Base-by-base conservation (phyloP, 495 filamentous ascomycete genomes). In the Glutinoglossum americanum region DNA sequence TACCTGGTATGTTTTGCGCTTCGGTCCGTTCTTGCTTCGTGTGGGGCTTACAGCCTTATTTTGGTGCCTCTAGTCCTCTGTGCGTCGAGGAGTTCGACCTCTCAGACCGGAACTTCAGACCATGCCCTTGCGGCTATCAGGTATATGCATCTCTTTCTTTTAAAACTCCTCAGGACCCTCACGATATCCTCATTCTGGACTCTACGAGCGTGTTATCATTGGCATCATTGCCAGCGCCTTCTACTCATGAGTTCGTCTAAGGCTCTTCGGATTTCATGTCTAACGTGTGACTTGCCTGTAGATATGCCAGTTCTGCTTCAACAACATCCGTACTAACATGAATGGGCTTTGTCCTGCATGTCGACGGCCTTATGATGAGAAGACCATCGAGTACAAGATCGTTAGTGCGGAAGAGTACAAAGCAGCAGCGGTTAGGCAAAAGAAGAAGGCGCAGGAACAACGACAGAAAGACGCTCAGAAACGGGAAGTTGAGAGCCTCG, bases 221-320 rank as follows among this genome's bases (percentile, higher is more conserved):
- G 15, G 51, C 25, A n/a, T 27, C 4, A 21, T 45, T 7, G 53
- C 32, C 41, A 48, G 30, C 54, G 8, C 47, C 41, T 21, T 21
- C 23, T 47, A 4, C 21, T n/a, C 41, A 45, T 15, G 5, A 39
- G 37, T 15, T 39, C 6, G 37, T 45, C 3, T 45, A 4, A 5
- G n/a, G 4, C n/a, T 39, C 17, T 45, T 55, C 17, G 19, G 37
- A 17, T 32, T n/a, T n/a, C n/a, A 10, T 23, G 26, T 41, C 49
- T 56, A 30, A 51, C 23, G 28, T 67, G 49, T 51, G 28, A 37
- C 45, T 53, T 11, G 27, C 49, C 30, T 65, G 8, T 55, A 98
- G 90, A 87, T 99, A 65, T 99, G 93, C 69, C 93, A 96, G 73
- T 99, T 99, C 72, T 99, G 93, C 70, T 97, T 84, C 73, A 94